phyloP scores from a whole-genome alignment of 108 stramenopile genomes.

The Schizochytrium sp. region DNA sequence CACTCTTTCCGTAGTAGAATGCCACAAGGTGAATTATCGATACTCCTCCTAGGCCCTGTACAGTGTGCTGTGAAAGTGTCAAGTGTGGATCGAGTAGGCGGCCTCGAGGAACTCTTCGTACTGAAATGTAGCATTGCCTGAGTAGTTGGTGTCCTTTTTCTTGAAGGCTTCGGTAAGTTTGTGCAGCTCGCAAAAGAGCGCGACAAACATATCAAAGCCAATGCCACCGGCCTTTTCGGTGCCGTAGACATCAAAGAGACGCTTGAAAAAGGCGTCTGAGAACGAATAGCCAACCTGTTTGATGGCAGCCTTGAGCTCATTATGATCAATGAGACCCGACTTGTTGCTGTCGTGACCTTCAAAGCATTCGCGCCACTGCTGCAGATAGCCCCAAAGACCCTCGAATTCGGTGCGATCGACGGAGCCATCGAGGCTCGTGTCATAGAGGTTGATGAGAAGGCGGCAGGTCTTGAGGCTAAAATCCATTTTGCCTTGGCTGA shows the following conservation, averaged over 20 bases:
- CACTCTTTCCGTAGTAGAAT: no score
- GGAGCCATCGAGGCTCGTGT: background rate
- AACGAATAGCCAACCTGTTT: background rate
- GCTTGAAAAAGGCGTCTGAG: background rate
- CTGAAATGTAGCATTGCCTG: background rate
- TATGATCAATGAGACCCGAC: background rate
- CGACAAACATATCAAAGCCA: background rate
- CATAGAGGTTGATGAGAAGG: conserved; percentile 2
- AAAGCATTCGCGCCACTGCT: conserved; percentile 2
- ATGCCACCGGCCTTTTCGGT: background rate
- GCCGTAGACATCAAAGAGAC: background rate
- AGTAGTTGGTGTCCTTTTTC: background rate
- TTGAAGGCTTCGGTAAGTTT: conserved; percentile 12
- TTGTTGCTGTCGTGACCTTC: background rate
- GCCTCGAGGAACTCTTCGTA: background rate
- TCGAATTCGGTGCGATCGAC: background rate
- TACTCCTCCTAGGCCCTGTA: no score
- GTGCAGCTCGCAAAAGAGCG: background rate
- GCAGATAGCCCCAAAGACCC: background rate
- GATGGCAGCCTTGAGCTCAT: background rate
- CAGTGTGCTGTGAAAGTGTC: background rate
- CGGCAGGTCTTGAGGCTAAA: conserved; percentile 15
- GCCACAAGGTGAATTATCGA: no score
- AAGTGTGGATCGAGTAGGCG: background rate
- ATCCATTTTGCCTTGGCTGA: background rate